phyloP scores from a whole-genome alignment of 306 rosid genomes.

The Acacia crassicarpa region DNA sequence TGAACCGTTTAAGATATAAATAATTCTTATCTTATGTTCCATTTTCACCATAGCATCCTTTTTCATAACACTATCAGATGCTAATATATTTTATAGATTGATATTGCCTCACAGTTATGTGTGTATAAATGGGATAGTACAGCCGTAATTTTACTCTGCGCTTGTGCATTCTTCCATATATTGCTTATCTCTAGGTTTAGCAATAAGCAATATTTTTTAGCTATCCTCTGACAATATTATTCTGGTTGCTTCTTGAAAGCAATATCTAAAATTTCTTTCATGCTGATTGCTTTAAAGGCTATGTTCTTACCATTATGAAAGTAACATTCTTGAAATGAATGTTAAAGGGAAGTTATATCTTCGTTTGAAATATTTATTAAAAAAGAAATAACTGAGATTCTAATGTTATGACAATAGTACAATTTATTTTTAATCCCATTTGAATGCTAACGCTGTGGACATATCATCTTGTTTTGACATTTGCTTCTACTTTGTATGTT shows the following conservation, averaged over 20 bases:
- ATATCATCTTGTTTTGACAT: constrained; percentile 7
- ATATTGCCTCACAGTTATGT: neutral
- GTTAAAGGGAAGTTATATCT: neutral
- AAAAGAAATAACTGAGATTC: neutral
- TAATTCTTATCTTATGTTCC: neutral
- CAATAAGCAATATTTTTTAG: neutral
- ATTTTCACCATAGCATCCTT: neutral
- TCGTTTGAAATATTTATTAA: neutral
- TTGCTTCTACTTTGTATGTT: constrained; percentile 27
- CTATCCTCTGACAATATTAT: neutral
- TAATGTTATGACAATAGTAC: constrained; percentile 6
- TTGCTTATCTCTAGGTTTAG: neutral
- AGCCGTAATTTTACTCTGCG: neutral
- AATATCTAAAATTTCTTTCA: neutral
- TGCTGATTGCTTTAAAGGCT: neutral
- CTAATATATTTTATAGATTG: neutral
- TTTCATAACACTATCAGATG: neutral
- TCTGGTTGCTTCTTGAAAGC: neutral
- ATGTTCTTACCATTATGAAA: neutral
- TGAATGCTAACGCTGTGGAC: constrained; percentile 14
- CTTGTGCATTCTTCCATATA: neutral
- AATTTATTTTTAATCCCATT: neutral
- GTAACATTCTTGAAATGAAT: neutral
- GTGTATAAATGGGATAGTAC: neutral
- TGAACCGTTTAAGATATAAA: neutral